These are phyloP conservation scores for Hirschfeldia incana DNA, from an alignment of 345 rosid genomes.

Conservation along the genomic window DNA sequence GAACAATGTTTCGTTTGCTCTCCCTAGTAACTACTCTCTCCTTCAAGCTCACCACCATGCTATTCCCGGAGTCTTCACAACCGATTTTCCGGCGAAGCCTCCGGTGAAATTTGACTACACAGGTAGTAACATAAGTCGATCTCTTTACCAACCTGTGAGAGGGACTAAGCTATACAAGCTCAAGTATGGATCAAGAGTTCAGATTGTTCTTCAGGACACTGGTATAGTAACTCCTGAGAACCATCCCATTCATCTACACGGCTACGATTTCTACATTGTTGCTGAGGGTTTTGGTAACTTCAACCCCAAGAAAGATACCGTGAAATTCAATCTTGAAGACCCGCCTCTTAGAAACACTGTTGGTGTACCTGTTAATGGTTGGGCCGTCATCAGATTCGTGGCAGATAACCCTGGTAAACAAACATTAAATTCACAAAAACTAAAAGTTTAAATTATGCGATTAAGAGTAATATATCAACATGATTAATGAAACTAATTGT, in stretches of 20 bases:
- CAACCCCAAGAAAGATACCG: constrained; percentile 57
- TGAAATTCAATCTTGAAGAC: constrained; percentile 77
- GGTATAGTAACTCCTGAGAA: constrained; percentile 83
- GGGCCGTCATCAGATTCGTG: constrained; percentile 92
- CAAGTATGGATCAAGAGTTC: constrained; percentile 77
- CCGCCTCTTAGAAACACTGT: constrained; percentile 91
- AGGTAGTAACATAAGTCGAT: constrained; percentile 68
- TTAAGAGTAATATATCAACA: neutral
- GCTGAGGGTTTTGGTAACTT: constrained; percentile 96
- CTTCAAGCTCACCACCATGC: constrained; percentile 72
- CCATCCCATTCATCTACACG: constrained; percentile 94
- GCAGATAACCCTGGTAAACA: constrained; percentile 91
- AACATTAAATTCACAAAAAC: neutral
- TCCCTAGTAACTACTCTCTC: constrained; percentile 68
- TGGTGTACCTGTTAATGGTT: constrained; percentile 70
- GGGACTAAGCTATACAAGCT: constrained; percentile 76
- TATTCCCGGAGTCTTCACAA: constrained; percentile 77
- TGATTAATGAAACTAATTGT: neutral
- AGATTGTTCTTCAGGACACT: constrained; percentile 80
- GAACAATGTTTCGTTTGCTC: constrained; percentile 81
- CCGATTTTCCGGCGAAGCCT: constrained; percentile 77
- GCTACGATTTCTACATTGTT: constrained; percentile 85
- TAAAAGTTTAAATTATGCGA: neutral
- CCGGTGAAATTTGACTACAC: constrained; percentile 78
- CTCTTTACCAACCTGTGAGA: constrained; percentile 65